Evolutionary conservation across 2,329 filamentous ascomycete species (phyloP).

Genomic region (Blastomyces emzantsi): DNA sequence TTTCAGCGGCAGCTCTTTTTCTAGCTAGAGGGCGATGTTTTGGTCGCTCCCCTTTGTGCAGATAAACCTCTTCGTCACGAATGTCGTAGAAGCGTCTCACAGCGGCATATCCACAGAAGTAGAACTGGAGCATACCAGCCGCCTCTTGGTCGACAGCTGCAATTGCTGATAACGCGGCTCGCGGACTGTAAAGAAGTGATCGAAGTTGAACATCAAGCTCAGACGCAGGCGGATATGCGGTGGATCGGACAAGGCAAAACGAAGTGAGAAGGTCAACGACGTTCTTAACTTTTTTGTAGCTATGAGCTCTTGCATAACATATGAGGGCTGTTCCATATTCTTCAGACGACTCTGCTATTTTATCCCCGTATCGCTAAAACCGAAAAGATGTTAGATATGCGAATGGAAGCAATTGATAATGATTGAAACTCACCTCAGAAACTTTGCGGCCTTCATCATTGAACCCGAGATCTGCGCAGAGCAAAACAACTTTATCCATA

Average conservation of each 20-base stretch:
- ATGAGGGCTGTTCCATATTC: constrained; percentile 79
- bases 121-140: constrained; percentile 70
- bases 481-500: constrained; percentile 71
- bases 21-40: constrained; percentile 48
- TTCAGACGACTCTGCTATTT: constrained; percentile 60
- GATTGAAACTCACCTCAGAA: constrained; percentile 55
- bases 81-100: constrained; percentile 82
- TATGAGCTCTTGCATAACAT: constrained; percentile 83
- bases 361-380: constrained; percentile 70
- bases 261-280: constrained; percentile 81
- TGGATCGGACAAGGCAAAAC: constrained; percentile 76
- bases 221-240: constrained; percentile 60
- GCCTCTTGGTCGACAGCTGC: constrained; percentile 70
- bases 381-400: constrained; percentile 9
- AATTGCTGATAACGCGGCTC: constrained; percentile 60
- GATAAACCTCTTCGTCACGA: constrained; percentile 57
- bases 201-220: constrained; percentile 66
- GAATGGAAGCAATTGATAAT: neutral
- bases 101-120: constrained; percentile 87
- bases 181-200: constrained; percentile 61
- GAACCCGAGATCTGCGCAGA: constrained; percentile 72
- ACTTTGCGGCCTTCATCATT: constrained; percentile 68
- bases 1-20: constrained; percentile 61
- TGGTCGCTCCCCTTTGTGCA: constrained; percentile 32
- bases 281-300: constrained; percentile 67